A percentile compares a stretch with the other conserved stretches of the same genome.
phyloP scores from a whole-genome alignment of 768 basidiomycete genomes.

The Termitomyces titanicus region DNA sequence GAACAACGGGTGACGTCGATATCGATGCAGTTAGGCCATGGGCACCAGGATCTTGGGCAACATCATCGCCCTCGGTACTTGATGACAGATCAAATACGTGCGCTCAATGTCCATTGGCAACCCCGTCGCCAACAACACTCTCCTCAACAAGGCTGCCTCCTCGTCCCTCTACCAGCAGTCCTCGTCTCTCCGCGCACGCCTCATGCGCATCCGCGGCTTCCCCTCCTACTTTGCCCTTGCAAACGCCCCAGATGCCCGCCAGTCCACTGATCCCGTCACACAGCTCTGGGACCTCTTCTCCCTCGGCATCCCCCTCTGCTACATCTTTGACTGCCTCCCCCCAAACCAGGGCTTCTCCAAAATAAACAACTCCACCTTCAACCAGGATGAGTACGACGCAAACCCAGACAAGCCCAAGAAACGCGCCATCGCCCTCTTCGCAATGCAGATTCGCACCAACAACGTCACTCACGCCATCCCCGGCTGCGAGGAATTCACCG shows the following conservation, averaged over 20 bases:
- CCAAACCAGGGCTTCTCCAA: slow-evolving; percentile 53
- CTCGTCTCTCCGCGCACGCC: slow-evolving; percentile 69
- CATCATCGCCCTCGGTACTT: too few species aligned
- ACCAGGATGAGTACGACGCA: slow-evolving; percentile 58
- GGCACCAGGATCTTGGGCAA: too few species aligned
- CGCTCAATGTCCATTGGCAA: too few species aligned
- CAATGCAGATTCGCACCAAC: slow-evolving; percentile 79
- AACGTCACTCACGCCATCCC: slow-evolving; percentile 57
- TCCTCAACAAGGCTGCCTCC: slow-evolving; percentile 89
- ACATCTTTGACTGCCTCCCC: slow-evolving; percentile 91
- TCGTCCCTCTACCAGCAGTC: slow-evolving; percentile 93
- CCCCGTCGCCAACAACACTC: slow-evolving; percentile 75
- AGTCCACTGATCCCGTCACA: slow-evolving; percentile 88
- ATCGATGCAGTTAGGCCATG: too few species aligned
- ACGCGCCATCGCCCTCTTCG: slow-evolving; percentile 85
- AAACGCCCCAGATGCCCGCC: slow-evolving; percentile 54
- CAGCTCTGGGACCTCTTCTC: slow-evolving; percentile 95
- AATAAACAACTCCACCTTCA: slow-evolving; percentile 64
- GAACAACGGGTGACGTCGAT: too few species aligned
- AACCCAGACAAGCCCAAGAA: slow-evolving; percentile 85
- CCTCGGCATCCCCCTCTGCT: slow-evolving; percentile 90
- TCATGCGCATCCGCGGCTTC: slow-evolving; percentile 77
- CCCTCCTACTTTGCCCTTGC: slow-evolving; percentile 64
- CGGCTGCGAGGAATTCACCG: slow-evolving; percentile 79
- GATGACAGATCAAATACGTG: too few species aligned